Evolutionary conservation across 805 yeast genomes (phyloP), one percentile per base, ranked within the genome.

Genomic region (Wickerhamomyces mucosus): DNA sequence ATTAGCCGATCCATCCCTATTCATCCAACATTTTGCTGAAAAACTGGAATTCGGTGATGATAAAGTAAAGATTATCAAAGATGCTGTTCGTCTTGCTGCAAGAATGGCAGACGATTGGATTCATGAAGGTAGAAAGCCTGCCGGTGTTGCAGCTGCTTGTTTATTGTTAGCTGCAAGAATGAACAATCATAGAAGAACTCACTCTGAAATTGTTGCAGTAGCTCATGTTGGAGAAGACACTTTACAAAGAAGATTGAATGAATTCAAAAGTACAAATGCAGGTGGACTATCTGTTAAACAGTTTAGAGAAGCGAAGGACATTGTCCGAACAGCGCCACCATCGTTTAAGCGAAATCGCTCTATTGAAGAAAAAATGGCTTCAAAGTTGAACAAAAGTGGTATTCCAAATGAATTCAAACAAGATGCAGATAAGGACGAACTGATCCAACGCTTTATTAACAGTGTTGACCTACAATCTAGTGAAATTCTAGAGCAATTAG

Each of bases 141-240:
- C 98, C 0, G 98, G 99, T 47, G 75, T 92, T 33, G 98, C 98
- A 0, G 99, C 97, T 15, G 98, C 98, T 0, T 86, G 96, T 56
- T 65, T 92, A 2, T 53, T 94, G 27, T 59, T 92, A 31, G 98
- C 99, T 0, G 92, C 96, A 3, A 70, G 98, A 56, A 94, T 92
- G 97, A 92, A 92, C 58, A 88, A 88, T 50, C 78, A 82, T 52
- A 69, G 96, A 50, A 68, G 97, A 49, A 78, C 94, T 3, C 95
- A 89, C 53, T 72, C 88, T 1, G 97, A 94, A 53, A 79, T 92
- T 33, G 96, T 89, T 13, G 89, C 94, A 0, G 92, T 92, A 7
- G 89, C 97, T 2, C 95, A 85, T 53, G 88, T 92, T 17, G 96
- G 95, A 6, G 94, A 85, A 46, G 92, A 82, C 38, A 94, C 99